Percentiles rank a stretch among this genome's conserved stretches.
phyloP scores from a whole-genome alignment of 805 yeast genomes.

The Saccharomycopsis lassenensis region DNA sequence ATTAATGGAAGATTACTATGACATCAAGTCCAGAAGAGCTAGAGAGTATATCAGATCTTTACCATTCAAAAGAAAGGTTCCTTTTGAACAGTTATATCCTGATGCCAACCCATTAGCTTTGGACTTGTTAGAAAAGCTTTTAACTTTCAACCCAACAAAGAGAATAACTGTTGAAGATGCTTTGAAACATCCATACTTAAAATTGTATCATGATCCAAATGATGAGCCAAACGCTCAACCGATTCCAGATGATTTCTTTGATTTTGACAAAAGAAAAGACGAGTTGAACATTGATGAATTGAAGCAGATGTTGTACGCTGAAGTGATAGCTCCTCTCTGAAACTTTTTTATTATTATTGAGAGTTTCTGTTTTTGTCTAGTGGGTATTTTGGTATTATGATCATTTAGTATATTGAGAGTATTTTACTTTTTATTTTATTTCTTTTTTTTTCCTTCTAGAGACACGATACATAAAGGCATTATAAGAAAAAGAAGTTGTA shows the following conservation, averaged over 20 bases:
- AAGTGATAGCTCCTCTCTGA: slow-evolving; percentile 47
- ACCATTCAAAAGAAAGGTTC: slow-evolving; percentile 49
- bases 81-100: slow-evolving; percentile 39
- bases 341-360: no score
- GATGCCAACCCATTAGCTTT: slow-evolving; percentile 36
- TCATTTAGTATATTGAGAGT: no score
- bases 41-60: slow-evolving; percentile 64
- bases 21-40: slow-evolving; percentile 65
- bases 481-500: no score
- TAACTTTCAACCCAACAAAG: slow-evolving; percentile 65
- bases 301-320: slow-evolving; percentile 67
- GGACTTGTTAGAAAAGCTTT: slow-evolving; percentile 56
- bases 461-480: no score
- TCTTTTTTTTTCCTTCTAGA: no score
- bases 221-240: slow-evolving; percentile 64
- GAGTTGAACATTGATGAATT: slow-evolving; percentile 66
- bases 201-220: slow-evolving; percentile 55
- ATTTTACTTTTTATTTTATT: no score
- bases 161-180: slow-evolving; percentile 70
- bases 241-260: slow-evolving; percentile 79
- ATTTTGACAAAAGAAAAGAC: slow-evolving; percentile 77
- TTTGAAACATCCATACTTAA: slow-evolving; percentile 59
- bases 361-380: no score
- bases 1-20: slow-evolving; percentile 57
- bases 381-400: no score